A percentile compares a stretch with the other conserved stretches of the same genome.
These are phyloP conservation scores for Tritrichomonas foetus DNA, from an alignment of 208 protist species.

Conservation along the genomic window DNA sequence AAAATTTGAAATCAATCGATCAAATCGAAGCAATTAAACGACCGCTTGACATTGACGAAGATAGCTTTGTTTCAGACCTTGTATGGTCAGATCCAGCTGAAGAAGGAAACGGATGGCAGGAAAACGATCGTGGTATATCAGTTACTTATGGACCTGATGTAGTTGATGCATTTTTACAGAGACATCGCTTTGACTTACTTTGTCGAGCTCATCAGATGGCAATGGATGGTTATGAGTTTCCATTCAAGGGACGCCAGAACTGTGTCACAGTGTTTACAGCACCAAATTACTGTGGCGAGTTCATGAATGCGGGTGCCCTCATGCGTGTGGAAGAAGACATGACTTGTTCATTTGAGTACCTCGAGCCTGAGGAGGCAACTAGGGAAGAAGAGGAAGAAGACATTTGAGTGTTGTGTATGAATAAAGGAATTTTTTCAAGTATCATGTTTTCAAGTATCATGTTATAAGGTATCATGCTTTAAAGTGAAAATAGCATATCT, in stretches of 20 bases:
- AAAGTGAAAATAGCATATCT: too few relatives aligned
- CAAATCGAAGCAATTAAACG: background rate
- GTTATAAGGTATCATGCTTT: too few relatives aligned
- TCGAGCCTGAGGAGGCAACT: too few relatives aligned
- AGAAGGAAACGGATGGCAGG: constrained; percentile 73
- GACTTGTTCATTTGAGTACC: constrained; percentile 59
- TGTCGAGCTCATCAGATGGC: constrained; percentile 93
- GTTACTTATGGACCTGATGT: constrained; percentile 95
- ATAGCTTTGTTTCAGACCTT: constrained; percentile 92
- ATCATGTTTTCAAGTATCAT: too few relatives aligned
- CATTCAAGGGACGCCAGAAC: constrained; percentile 80
- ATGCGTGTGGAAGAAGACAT: constrained; percentile 63
- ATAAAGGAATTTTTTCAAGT: too few relatives aligned
- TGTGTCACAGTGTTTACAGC: constrained; percentile 99
- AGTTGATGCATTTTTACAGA: constrained; percentile 90
- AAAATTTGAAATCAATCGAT: background rate
- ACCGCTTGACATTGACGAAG: background rate
- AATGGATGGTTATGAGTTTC: constrained; percentile 89
- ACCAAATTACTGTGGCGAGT: constrained; percentile 98
- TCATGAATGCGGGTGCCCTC: constrained; percentile 97
- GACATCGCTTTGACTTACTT: constrained; percentile 97
- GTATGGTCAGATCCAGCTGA: constrained; percentile 96
- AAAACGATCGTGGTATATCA: constrained; percentile 95
- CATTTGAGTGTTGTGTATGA: too few relatives aligned
- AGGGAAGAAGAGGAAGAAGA: too few relatives aligned